Base-by-base conservation (phyloP, 179 eudicot species). In the Beta corolliflora region DNA sequence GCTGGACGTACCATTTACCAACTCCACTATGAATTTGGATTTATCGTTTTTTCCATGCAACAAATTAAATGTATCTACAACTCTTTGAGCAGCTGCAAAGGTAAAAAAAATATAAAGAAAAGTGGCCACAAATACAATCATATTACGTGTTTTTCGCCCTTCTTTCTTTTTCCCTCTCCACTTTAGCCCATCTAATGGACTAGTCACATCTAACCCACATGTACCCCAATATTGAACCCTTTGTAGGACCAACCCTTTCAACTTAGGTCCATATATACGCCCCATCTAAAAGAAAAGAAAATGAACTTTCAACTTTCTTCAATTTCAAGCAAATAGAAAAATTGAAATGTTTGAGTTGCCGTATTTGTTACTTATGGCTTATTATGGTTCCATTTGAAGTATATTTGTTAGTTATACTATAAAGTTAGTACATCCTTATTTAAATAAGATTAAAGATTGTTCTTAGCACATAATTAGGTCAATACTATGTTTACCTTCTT, bases 1-100 rank as follows among this genome's bases (percentile, higher is more conserved):
- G 76, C 69, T 48, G 56, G 60, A 63, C 25, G 59, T 69, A 83
- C 80, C 80, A 79, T n/a, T n/a, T n/a, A n/a, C n/a, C n/a, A n/a
- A 83, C 85, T 83, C 85, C 85, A 83, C 85, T 83, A 60, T 50
- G 14, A 23, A 36, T 83, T 83, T 79, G 83, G 75, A 75, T 68
- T 79, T 79, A 63, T 75, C 80, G 72, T n/a, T 68, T 76, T 75
- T 52, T 80, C 74, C 82, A 79, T 41, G 72, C 66, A 75, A 69
- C 77, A 59, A 79, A 83, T 80, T n/a, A n/a, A n/a, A n/a, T n/a
- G 72, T 74, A 64, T 50, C 59, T 23, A n/a, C 50, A 15, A 9
- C 23, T 63, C 71, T 29, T 50, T 46, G 25, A 31, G 16, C 16
- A 54, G 23, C 78, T 25, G 74, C 64, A 69, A 71, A 78, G 69